Evolutionary conservation across 2,329 filamentous ascomycete genomes (phyloP).

Genomic region (Fusarium irregulare): DNA sequence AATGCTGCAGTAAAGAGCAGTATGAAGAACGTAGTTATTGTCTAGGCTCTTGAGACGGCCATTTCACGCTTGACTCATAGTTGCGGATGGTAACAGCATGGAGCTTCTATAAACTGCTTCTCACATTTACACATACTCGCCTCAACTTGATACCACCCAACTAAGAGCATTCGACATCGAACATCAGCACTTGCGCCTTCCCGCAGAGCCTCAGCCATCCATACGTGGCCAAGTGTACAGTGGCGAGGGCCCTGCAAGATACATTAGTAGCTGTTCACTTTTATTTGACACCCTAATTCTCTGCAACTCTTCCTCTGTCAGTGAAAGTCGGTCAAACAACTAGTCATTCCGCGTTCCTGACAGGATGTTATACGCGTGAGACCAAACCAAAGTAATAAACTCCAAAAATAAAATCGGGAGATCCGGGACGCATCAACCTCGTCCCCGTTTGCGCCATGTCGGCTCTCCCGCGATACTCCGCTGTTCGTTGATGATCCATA

Average conservation of each 20-base stretch:
- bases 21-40: neutral
- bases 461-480: constrained; percentile 23
- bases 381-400: neutral
- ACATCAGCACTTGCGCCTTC: constrained; percentile 24
- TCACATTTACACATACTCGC: constrained; percentile 28
- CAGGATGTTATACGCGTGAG: neutral
- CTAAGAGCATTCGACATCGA: constrained; percentile 10
- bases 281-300: neutral
- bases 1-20: neutral
- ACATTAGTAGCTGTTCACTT: neutral
- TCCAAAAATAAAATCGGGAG: neutral
- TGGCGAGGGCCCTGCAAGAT: constrained; percentile 13
- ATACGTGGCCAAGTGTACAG: constrained; percentile 35
- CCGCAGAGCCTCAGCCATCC: constrained; percentile 41
- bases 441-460: constrained; percentile 6
- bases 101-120: neutral
- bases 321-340: neutral
- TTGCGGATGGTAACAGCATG: neutral
- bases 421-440: constrained; percentile 6
- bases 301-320: neutral
- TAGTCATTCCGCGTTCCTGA: neutral
- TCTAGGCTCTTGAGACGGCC: neutral
- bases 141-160: constrained; percentile 36
- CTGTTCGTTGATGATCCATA: constrained; percentile 22
- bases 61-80: neutral